These are phyloP conservation scores for Candida sp. DNA, from an alignment of 1,139 yeast species.

Conservation along the genomic window DNA sequence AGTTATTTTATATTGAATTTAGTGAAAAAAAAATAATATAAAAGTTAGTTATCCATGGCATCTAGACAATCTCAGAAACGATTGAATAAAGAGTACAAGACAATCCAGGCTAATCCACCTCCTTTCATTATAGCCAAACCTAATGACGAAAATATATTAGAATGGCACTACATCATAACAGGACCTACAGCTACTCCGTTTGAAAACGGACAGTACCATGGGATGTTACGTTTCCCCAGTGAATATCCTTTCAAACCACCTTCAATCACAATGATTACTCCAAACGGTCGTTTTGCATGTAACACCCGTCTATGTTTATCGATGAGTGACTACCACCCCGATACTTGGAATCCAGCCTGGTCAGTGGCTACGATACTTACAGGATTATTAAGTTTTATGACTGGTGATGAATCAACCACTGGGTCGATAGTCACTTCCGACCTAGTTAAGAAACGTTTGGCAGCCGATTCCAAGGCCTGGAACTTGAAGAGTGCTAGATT, in stretches of 20 bases:
- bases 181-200: slow-evolving; percentile 91
- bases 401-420: slow-evolving; percentile 42
- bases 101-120: slow-evolving; percentile 71
- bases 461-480: slow-evolving; percentile 60
- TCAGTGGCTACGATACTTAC: slow-evolving; percentile 82
- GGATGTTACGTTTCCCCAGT: slow-evolving; percentile 75
- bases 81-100: slow-evolving; percentile 76
- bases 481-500: slow-evolving; percentile 60
- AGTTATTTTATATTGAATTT: too few species aligned
- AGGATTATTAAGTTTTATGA: slow-evolving; percentile 87
- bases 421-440: slow-evolving; percentile 38
- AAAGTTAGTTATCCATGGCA: slow-evolving; percentile 24
- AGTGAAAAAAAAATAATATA: too few species aligned
- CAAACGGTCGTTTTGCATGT: slow-evolving; percentile 77
- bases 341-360: slow-evolving; percentile 96
- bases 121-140: slow-evolving; percentile 85
- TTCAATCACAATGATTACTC: slow-evolving; percentile 84
- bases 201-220: slow-evolving; percentile 86
- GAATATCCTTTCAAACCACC: slow-evolving; percentile 96
- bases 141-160: slow-evolving; percentile 68
- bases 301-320: slow-evolving; percentile 80
- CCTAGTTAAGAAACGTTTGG: slow-evolving; percentile 32
- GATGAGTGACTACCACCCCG: slow-evolving; percentile 93
- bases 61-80: slow-evolving; percentile 50
- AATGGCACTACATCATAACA: slow-evolving; percentile 75